A percentile compares a stretch with the other conserved stretches of the same genome.
Conservation (phyloP, 208 protist species). For the Herpetomonas samuelpessoai region DNA sequence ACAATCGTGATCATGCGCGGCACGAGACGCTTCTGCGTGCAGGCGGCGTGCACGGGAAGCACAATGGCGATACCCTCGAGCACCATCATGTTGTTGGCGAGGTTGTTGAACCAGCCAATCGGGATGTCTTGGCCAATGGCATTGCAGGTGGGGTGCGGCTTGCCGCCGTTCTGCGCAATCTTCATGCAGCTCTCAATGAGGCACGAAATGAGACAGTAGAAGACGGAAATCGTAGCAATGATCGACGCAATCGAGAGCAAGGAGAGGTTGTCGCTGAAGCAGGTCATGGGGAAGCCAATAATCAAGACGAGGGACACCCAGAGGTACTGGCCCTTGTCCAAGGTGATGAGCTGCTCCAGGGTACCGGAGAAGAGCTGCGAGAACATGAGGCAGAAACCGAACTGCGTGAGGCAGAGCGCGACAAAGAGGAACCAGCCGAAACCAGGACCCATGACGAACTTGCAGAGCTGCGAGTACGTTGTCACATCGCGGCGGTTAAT, state of each 20-base stretch:
- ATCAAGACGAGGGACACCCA: slow-evolving; percentile 49
- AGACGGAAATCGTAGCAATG: slow-evolving; percentile 58
- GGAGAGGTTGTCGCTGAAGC: slow-evolving; percentile 58
- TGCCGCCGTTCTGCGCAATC: slow-evolving; percentile 16
- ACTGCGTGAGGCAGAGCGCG: slow-evolving; percentile 77
- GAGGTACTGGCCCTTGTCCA: slow-evolving; percentile 43
- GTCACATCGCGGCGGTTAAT: slow-evolving; percentile 56
- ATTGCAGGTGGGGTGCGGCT: slow-evolving; percentile 19
- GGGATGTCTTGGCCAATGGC: slow-evolving; percentile 25
- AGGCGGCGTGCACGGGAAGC: slow-evolving; percentile 63
- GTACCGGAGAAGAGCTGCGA: slow-evolving; percentile 58
- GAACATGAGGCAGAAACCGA: slow-evolving; percentile 87
- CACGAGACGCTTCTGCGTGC: slow-evolving; percentile 57
- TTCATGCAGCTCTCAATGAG: slow-evolving; percentile 21
- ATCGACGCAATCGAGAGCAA: slow-evolving; percentile 56
- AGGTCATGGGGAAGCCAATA: slow-evolving; percentile 53
- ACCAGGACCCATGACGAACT: slow-evolving; percentile 45
- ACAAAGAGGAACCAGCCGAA: slow-evolving; percentile 61
- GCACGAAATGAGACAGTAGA: slow-evolving; percentile 52
- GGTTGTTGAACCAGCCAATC: slow-evolving; percentile 61
- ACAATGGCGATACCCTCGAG: slow-evolving; percentile 77
- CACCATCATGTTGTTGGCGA: slow-evolving; percentile 76
- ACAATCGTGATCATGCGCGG: slow-evolving; percentile 47
- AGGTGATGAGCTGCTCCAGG: slow-evolving; percentile 38
- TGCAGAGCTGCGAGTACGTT: slow-evolving; percentile 71